Percentiles rank a stretch among this genome's conserved stretches.
Conservation (phyloP, 495 filamentous ascomycete genomes). For the Penicillium steckii region DNA sequence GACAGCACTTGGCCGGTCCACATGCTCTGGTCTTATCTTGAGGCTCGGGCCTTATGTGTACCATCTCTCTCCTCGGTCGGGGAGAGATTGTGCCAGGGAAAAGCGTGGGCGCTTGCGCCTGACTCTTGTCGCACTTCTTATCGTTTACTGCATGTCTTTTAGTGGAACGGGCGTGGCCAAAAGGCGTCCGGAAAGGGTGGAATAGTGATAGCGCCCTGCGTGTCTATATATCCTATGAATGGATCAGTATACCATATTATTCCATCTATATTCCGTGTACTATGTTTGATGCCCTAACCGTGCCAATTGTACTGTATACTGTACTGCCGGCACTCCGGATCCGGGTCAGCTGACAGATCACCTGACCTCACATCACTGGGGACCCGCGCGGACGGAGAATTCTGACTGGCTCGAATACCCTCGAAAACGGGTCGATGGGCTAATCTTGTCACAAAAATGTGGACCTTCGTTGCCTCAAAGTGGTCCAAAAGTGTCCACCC, state of each 20-base stretch:
- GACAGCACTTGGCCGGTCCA: slow-evolving; percentile 4
- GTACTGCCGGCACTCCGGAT: slow-evolving; percentile 1
- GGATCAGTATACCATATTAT: background rate
- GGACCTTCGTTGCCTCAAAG: too few relatives aligned
- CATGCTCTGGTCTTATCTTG: background rate
- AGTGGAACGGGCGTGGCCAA: slow-evolving; percentile 21
- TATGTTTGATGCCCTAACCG: background rate
- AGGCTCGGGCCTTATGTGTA: background rate
- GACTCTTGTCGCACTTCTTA: slow-evolving; percentile 15
- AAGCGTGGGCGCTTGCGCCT: slow-evolving; percentile 7
- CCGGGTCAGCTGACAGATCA: slow-evolving; percentile 16
- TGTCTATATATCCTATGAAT: slow-evolving; percentile 22
- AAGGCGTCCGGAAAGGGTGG: slow-evolving; percentile 17
- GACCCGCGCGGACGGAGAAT: background rate
- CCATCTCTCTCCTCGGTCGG: background rate
- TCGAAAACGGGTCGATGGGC: background rate
- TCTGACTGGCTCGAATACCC: background rate
- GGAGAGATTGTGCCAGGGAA: slow-evolving; percentile 4
- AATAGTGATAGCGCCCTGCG: slow-evolving; percentile 1
- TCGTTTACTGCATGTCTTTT: slow-evolving; percentile 8
- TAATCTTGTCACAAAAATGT: background rate
- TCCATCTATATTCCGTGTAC: background rate
- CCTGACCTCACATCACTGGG: slow-evolving; percentile 5
- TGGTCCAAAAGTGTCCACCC: too few relatives aligned
- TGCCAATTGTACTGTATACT: background rate